These are phyloP conservation scores for Candida ulmi DNA, from an alignment of 805 yeast species.

Conservation along the genomic window DNA sequence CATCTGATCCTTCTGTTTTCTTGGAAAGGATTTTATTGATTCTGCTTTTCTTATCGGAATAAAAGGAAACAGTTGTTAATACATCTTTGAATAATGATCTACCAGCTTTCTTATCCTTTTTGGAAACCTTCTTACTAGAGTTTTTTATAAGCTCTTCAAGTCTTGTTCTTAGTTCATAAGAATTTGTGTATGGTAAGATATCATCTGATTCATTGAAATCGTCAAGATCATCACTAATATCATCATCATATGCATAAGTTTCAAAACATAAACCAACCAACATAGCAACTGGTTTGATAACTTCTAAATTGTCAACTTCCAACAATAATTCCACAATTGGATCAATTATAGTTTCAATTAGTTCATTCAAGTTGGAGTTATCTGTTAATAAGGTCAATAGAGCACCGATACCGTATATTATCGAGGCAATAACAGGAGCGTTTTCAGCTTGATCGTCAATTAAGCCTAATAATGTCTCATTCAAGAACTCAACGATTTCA, in stretches of 20 bases:
- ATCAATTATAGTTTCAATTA: constrained; percentile 16
- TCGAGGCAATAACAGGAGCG: constrained; percentile 11
- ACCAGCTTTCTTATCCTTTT: constrained; percentile 55
- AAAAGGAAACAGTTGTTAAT: constrained; percentile 38
- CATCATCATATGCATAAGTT: constrained; percentile 30
- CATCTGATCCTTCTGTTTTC: constrained; percentile 5
- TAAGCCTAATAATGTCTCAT: constrained; percentile 11
- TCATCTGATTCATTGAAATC: constrained; percentile 38
- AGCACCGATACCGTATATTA: constrained; percentile 20
- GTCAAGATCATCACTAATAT: constrained; percentile 29
- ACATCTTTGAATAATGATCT: constrained; percentile 59
- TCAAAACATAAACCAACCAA: constrained; percentile 21
- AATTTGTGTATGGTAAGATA: constrained; percentile 49
- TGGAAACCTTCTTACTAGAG: constrained; percentile 52
- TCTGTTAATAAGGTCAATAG: constrained; percentile 16
- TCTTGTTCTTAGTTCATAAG: constrained; percentile 37
- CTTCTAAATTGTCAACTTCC: constrained; percentile 14
- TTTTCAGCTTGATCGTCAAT: constrained; percentile 7
- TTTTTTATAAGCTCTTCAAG: constrained; percentile 40
- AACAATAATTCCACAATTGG: constrained; percentile 15
- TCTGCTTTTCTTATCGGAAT: constrained; percentile 29
- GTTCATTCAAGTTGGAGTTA: constrained; percentile 12
- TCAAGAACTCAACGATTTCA: constrained; percentile 11
- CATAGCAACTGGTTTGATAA: constrained; percentile 22
- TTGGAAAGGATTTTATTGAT: constrained; percentile 22